Evolutionary conservation across 139 green algal species (phyloP), one percentile per base, ranked within the genome.

Genomic region (Asterochloris sp.): DNA sequence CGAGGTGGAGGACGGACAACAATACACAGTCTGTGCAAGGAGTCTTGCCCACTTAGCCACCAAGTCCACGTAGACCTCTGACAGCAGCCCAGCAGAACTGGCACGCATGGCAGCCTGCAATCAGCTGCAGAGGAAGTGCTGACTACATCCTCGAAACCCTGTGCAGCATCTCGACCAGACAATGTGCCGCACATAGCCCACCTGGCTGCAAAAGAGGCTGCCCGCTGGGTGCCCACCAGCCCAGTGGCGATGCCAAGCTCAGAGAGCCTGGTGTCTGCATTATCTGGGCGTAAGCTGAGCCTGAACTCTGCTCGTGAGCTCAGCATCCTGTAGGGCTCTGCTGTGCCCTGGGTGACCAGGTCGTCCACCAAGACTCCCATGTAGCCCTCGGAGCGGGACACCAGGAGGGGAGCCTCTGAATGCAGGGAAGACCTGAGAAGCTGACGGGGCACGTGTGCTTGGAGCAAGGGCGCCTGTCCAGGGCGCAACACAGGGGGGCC

Each of bases 301-400:
- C 89, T 75, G 67, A 89, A 92, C 69, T 93, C 89, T 21, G 88
- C 89, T 28, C 89, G 83, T 0, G 89, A 83, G 24, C 28, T 85
- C 17, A 93, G 86, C 89, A 93, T 93, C 69, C 89, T 85, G 79
- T 93, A 93, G 14, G 89, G 89, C 82, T 93, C 89, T 17, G 61
- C 60, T 13, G 88, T 91, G 60, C 89, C 88, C 15, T 84, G 69
- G 19, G 26, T 79, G 19, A 91, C 81, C 26, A 93, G 61, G 76
- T 93, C 89, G 67, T 93, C 87, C 61, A 92, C 73, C 17, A 93
- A 79, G 38, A 93, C 89, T 13, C 89, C 89, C 14, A 77, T 78
- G 83, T 93, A 93, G 73, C 82, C 83, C 47, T 92, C 82, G 19
- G 80, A 69, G 12, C 89, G 69, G 14, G 80, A 83, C 63, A 92